phyloP scores from a whole-genome alignment of 768 basidiomycete species.

The Lentinula lateritia region DNA sequence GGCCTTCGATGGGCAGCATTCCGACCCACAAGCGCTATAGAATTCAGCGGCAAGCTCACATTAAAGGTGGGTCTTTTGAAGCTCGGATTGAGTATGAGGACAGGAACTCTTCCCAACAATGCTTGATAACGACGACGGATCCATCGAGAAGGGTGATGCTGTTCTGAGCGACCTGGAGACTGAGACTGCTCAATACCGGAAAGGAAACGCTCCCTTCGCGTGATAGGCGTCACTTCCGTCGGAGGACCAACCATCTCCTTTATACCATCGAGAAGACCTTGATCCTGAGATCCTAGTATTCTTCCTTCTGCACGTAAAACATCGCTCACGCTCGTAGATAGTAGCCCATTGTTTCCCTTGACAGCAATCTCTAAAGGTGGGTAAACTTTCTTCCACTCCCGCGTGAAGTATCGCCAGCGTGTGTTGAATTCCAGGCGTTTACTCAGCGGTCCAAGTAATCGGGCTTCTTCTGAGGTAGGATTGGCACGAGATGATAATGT shows the following conservation, averaged over 20 bases:
- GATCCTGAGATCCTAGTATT: slow-evolving; percentile 35
- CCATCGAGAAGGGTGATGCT: slow-evolving; percentile 33
- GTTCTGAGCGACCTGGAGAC: not conserved
- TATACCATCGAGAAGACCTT: slow-evolving; percentile 38
- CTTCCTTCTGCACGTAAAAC: slow-evolving; percentile 22
- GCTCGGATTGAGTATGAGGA: slow-evolving; percentile 32
- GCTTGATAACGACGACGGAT: slow-evolving; percentile 50
- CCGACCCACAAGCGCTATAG: slow-evolving; percentile 4
- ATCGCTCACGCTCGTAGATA: not conserved
- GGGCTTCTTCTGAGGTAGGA: slow-evolving; percentile 51
- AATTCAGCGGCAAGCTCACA: slow-evolving; percentile 26
- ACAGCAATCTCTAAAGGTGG: slow-evolving; percentile 56
- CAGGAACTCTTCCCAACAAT: slow-evolving; percentile 57
- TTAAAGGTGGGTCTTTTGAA: slow-evolving; percentile 10
- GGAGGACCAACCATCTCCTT: slow-evolving; percentile 36
- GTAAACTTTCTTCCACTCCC: slow-evolving; percentile 46
- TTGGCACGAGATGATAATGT: slow-evolving; percentile 53
- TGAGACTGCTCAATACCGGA: not conserved
- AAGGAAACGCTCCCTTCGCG: slow-evolving; percentile 26
- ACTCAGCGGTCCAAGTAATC: slow-evolving; percentile 59
- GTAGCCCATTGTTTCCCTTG: not conserved
- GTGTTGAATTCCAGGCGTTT: slow-evolving; percentile 72
- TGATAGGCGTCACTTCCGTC: slow-evolving; percentile 18
- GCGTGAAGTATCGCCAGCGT: slow-evolving; percentile 58
- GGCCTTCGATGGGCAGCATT: slow-evolving; percentile 16